Evolutionary conservation across 768 basidiomycete genomes (phyloP), one percentile per base, ranked within the genome.

Genomic region (Mycena galericulata): DNA sequence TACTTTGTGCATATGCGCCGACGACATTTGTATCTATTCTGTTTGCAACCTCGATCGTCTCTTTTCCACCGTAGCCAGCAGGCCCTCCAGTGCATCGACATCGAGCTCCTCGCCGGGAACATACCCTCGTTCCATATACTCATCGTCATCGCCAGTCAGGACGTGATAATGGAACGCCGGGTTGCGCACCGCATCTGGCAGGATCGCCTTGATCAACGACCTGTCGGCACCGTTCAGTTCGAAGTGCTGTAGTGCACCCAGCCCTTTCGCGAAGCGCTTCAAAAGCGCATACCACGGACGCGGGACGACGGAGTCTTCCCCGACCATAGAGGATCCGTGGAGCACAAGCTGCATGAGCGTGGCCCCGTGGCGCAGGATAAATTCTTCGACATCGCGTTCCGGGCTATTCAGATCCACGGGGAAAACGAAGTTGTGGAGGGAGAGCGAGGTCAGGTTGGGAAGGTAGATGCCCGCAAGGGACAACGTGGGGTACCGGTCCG

Each of bases 211-310:
- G 34, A 14, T 4, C 12, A 18, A 32, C 32, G 43, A 17, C 7
- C 18, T 14, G 30, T 18, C 10, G 2, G 18, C 12, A n/a, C 3
- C 32, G 20, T 50, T 10, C 34, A 38, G n/a, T n/a, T 5, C 30
- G 27, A 67, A 69, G 5, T 45, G 20, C 9, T 15, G 49, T 40
- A 69, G 29, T 17, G 9, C 22, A n/a, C n/a, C 1, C 1, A 69
- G 45, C 55, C 56, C 67, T 17, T 30, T 11, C 36, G 49, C 27
- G 17, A 69, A 50, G 11, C 15, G 24, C 9, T 17, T 22, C 17
- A 69, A 34, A 8, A 69, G 43, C 29, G 51, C 51, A 11, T 58
- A 43, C 68, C 68, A 69, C 15, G 51, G 62, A 4, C 62, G 56
- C 26, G 51, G 14, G 22, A 24, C 40, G 6, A 29, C 34, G 41